Conservation (phyloP, 1,284 basidiomycete genomes). For the Termitomyces sp. region DNA sequence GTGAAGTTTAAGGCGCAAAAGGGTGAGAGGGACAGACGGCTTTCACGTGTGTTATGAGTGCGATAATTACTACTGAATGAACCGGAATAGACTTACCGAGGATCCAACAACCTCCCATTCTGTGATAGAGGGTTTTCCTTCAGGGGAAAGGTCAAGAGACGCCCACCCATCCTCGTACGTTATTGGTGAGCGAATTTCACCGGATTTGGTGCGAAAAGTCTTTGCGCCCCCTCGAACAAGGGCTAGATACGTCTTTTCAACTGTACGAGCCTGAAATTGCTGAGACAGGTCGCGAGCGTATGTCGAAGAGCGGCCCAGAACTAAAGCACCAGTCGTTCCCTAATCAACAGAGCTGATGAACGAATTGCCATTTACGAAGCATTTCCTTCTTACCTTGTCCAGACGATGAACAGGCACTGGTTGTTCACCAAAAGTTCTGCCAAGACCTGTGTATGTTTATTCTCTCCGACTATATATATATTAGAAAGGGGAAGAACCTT, state of each 20-base stretch:
- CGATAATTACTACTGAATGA: constrained; percentile 5
- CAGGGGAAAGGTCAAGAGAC: constrained; percentile 26
- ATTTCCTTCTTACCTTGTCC: constrained; percentile 47
- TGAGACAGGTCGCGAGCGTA: constrained; percentile 46
- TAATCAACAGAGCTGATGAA: constrained; percentile 21
- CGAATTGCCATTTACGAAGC: background rate
- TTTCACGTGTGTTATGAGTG: constrained; percentile 24
- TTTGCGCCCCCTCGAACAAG: constrained; percentile 52
- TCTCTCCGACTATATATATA: background rate
- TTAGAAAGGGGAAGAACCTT: constrained; percentile 6
- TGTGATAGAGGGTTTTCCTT: constrained; percentile 43
- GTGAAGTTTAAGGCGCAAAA: constrained; percentile 50
- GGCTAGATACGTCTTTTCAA: constrained; percentile 64
- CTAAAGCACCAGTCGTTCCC: constrained; percentile 61
- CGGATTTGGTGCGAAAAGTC: constrained; percentile 37
- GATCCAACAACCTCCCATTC: constrained; percentile 57
- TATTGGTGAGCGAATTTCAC: constrained; percentile 43
- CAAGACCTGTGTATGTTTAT: constrained; percentile 33
- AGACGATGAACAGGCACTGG: constrained; percentile 60
- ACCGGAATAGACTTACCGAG: constrained; percentile 42
- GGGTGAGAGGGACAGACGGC: constrained; percentile 48
- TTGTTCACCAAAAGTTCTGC: constrained; percentile 26
- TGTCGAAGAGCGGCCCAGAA: constrained; percentile 45
- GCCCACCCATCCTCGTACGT: constrained; percentile 43
- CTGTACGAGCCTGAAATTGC: constrained; percentile 45